Base-by-base conservation (phyloP, 208 protist genomes). In the Leishmania lainsoni region DNA sequence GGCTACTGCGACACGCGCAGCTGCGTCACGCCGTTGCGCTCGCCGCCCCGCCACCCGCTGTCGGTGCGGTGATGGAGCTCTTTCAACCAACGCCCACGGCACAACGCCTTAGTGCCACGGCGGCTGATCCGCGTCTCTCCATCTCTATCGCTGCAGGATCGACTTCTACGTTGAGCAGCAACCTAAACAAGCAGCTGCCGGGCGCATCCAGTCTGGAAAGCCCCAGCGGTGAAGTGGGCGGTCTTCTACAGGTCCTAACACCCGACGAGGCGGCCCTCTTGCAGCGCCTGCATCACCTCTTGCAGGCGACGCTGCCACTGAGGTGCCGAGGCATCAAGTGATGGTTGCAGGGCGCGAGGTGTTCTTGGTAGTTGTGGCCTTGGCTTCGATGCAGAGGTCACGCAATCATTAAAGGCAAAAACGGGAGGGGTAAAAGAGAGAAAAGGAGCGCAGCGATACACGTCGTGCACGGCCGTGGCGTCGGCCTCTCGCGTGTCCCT, bases 11-110 rank as follows among this genome's bases (percentile, higher is more conserved):
- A 12, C 69, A 54, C 69, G 45, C 69, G 45, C 72, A 76, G 72
- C 75, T 78, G 75, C 75, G 75, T 29, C 75, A 78, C 58, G 75
- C 35, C 26, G 42, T 81, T 5, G 52, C 81, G 2, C n/a, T 76
- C 0, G 39, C 54, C 22, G 81, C 63, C 1, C 48, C 81, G 16
- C 71, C 72, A 1, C 12, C 56, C 16, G 74, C 76, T 59, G 71
- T 85, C 16, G 76, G 76, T 0, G 61, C 71, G 2, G 49, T 68
- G 2, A 69, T 76, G 65, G 58, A 17, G 3, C 42, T 84, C 9
- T 75, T 83, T 48, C 73, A 76, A 9, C 49, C 10, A 6, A 51
- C 8, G 32, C 69, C 22, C 12, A 52, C 1, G 20, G 12, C 54
- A 49, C 72, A 35, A 10, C 42, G 56, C 68, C n/a, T 48, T 42